Conservation (phyloP, 2,329 filamentous ascomycete genomes). For the Teratosphaeria epicoccoides region DNA sequence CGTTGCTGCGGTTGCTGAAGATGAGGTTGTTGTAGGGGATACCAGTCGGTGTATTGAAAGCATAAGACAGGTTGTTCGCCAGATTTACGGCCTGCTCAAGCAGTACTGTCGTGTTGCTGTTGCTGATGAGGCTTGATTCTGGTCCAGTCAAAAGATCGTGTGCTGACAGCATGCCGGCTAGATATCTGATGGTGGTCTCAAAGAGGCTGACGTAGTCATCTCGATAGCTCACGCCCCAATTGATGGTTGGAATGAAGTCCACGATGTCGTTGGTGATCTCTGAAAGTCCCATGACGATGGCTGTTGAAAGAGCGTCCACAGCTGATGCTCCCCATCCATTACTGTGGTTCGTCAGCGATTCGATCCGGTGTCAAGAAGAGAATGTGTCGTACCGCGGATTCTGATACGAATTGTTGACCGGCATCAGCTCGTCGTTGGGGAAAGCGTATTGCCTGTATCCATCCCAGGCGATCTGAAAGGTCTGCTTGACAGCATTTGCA, state of each 20-base stretch:
- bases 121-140: neutral
- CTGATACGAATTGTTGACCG: neutral
- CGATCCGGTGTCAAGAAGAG: neutral
- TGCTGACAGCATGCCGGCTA: neutral
- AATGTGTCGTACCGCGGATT: neutral
- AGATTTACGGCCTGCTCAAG: conserved; percentile 1
- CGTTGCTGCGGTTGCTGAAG: neutral
- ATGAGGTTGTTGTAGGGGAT: neutral
- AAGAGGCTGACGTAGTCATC: conserved; percentile 1
- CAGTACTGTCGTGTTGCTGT: neutral
- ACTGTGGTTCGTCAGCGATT: neutral
- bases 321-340: conserved; percentile 2
- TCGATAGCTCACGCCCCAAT: neutral
- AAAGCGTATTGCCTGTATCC: conserved; percentile 2
- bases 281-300: conserved; percentile 1
- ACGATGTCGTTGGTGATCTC: neutral
- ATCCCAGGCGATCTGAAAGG: neutral
- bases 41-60: neutral
- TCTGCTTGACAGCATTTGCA: neutral
- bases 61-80: conserved; percentile 1
- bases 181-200: conserved; percentile 1
- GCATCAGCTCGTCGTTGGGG: conserved; percentile 2
- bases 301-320: conserved; percentile 1
- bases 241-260: neutral
- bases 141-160: conserved; percentile 1